phyloP scores from a whole-genome alignment of 75 land plant species.

The Isoetes taiwanensis region DNA sequence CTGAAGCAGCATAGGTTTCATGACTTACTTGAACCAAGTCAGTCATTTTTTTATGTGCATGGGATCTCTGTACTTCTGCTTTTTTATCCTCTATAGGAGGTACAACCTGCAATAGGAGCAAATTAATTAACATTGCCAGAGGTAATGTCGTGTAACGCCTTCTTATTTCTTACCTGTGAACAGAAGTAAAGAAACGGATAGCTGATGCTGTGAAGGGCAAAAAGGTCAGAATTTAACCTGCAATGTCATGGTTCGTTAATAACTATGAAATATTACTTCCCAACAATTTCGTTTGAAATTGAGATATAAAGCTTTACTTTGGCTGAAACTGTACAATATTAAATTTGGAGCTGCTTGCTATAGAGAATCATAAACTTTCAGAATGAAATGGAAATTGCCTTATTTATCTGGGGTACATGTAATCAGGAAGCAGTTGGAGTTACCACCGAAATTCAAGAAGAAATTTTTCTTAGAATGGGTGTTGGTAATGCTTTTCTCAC shows the following conservation, averaged over 20 bases:
- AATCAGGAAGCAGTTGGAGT: conserved; percentile 85
- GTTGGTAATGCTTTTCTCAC: conserved; percentile 36
- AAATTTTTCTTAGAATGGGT: conserved; percentile 72
- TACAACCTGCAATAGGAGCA: neutral
- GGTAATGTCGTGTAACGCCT: neutral
- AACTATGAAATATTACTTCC: neutral
- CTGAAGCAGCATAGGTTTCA: no score
- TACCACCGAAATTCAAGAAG: conserved; percentile 88
- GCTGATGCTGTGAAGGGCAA: conserved; percentile 68
- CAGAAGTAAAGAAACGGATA: conserved; percentile 79
- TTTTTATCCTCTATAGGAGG: neutral
- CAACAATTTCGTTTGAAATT: neutral
- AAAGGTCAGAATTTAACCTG: conserved; percentile 26
- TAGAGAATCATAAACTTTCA: neutral
- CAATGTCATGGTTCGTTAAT: neutral
- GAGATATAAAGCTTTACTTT: no score
- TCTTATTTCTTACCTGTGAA: neutral
- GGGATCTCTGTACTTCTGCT: neutral
- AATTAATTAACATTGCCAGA: neutral
- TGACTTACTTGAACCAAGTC: neutral
- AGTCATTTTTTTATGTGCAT: neutral
- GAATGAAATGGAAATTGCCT: neutral
- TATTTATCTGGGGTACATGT: neutral
- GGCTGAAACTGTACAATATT: no score
- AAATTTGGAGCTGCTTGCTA: no score